A percentile compares a stretch with the other conserved stretches of the same genome.
Evolutionary conservation across 768 basidiomycete species (phyloP).

Genomic region (Lactarius vividus): DNA sequence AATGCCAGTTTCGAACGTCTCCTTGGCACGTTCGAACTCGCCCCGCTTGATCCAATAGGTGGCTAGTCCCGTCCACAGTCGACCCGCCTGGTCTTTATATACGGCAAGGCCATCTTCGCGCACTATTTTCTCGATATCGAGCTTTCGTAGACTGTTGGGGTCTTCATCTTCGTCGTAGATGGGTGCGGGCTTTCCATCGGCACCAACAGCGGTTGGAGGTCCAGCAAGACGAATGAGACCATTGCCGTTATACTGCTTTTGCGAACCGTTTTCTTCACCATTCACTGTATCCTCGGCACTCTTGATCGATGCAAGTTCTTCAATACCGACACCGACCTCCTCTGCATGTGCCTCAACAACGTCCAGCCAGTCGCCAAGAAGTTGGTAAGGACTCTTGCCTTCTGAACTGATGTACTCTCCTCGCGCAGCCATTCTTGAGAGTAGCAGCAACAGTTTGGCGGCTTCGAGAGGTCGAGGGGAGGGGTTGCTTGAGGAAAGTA

Average conservation of each 20-base stretch:
- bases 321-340: slow-evolving; percentile 85
- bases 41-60: slow-evolving; percentile 98
- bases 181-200: slow-evolving; percentile 49
- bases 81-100: slow-evolving; percentile 96
- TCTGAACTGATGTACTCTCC: slow-evolving; percentile 87
- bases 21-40: slow-evolving; percentile 89
- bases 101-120: slow-evolving; percentile 80
- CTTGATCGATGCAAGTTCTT: slow-evolving; percentile 40
- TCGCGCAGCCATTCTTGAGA: slow-evolving; percentile 79
- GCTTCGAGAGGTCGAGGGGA: slow-evolving; percentile 84
- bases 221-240: slow-evolving; percentile 69
- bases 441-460: slow-evolving; percentile 80
- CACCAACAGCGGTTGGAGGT: slow-evolving; percentile 51
- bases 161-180: slow-evolving; percentile 84
- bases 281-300: slow-evolving; percentile 54
- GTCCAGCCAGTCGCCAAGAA: slow-evolving; percentile 89
- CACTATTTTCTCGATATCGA: slow-evolving; percentile 87
- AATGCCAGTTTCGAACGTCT: slow-evolving; percentile 86
- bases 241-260: slow-evolving; percentile 1
- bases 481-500: slow-evolving; percentile 58
- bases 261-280: slow-evolving; percentile 46
- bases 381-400: slow-evolving; percentile 92
- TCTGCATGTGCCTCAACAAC: slow-evolving; percentile 89
- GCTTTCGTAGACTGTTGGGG: slow-evolving; percentile 58
- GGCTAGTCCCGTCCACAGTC: slow-evolving; percentile 92